Percentiles rank a stretch among this genome's conserved stretches.
Evolutionary conservation across 1,284 basidiomycete species (phyloP).

Genomic region (Melampsora occidentalis): DNA sequence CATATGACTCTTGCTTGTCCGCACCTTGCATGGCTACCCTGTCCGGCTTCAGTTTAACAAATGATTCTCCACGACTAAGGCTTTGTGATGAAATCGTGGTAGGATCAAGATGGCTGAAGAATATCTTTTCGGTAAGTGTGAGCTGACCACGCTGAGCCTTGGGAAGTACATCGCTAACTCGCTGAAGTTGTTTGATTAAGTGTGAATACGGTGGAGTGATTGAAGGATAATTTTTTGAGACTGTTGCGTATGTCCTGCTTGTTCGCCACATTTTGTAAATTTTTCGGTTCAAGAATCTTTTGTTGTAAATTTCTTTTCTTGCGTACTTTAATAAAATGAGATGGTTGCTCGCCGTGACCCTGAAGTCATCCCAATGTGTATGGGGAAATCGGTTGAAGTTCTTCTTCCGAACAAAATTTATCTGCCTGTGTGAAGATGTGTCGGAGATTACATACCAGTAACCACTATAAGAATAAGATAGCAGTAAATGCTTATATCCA

Average conservation of each 20-base stretch:
- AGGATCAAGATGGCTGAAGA: constrained; percentile 89
- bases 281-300: too few relatives aligned
- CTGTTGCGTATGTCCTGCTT: constrained; percentile 18
- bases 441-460: too few relatives aligned
- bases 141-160: constrained; percentile 62
- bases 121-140: constrained; percentile 94
- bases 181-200: constrained; percentile 70
- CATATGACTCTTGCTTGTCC: constrained; percentile 45
- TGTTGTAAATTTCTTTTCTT: too few relatives aligned
- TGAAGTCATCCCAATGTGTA: too few relatives aligned
- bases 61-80: constrained; percentile 65
- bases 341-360: too few relatives aligned
- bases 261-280: constrained; percentile 11
- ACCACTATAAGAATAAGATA: too few relatives aligned
- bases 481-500: too few relatives aligned
- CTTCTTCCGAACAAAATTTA: too few relatives aligned
- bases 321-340: too few relatives aligned
- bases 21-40: constrained; percentile 88
- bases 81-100: constrained; percentile 59
- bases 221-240: constrained; percentile 34
- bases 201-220: constrained; percentile 71
- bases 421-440: too few relatives aligned
- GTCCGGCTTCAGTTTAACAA: constrained; percentile 85
- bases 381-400: too few relatives aligned
- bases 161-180: constrained; percentile 63